Percentiles rank a stretch among this genome's conserved stretches.
Evolutionary conservation across 805 yeast genomes (phyloP).

Genomic region (Starmerella khaoyaiensis): DNA sequence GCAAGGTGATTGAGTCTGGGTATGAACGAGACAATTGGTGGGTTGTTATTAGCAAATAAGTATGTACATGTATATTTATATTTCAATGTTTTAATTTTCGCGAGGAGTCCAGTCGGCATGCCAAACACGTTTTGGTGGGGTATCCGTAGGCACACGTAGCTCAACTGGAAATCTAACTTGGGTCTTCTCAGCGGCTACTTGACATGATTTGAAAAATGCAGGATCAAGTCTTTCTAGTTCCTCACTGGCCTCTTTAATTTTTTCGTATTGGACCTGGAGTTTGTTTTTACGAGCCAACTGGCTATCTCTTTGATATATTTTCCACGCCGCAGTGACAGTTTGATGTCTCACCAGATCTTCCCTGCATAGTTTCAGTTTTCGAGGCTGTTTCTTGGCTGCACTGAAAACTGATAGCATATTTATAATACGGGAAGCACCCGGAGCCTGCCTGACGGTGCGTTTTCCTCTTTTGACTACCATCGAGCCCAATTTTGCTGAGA

Average conservation of each 20-base stretch:
- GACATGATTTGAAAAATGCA: conserved; percentile 42
- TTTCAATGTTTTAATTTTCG: background rate
- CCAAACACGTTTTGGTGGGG: conserved; percentile 77
- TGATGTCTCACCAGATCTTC: conserved; percentile 82
- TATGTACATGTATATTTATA: conserved; percentile 1
- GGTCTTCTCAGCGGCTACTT: conserved; percentile 46
- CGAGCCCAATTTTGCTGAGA: conserved; percentile 4
- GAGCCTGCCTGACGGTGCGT: conserved; percentile 36
- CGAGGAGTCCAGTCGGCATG: conserved; percentile 31
- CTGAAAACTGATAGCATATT: conserved; percentile 67
- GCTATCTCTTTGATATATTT: conserved; percentile 42
- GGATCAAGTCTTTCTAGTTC: conserved; percentile 39
- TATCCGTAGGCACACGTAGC: conserved; percentile 76
- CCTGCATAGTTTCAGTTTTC: conserved; percentile 52
- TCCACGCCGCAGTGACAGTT: conserved; percentile 76
- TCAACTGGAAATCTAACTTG: conserved; percentile 67
- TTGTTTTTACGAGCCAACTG: conserved; percentile 29
- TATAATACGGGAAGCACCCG: conserved; percentile 38
- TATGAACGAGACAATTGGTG: conserved; percentile 96
- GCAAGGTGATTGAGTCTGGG: conserved; percentile 51
- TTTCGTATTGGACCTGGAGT: conserved; percentile 44
- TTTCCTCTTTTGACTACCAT: conserved; percentile 29
- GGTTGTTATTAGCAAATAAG: conserved; percentile 24
- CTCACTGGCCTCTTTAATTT: conserved; percentile 59
- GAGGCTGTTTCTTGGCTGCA: conserved; percentile 81